A percentile compares a stretch with the other conserved stretches of the same genome.
Evolutionary conservation across 2,329 filamentous ascomycete species (phyloP).

Genomic region (Hymenoscyphus scutula): DNA sequence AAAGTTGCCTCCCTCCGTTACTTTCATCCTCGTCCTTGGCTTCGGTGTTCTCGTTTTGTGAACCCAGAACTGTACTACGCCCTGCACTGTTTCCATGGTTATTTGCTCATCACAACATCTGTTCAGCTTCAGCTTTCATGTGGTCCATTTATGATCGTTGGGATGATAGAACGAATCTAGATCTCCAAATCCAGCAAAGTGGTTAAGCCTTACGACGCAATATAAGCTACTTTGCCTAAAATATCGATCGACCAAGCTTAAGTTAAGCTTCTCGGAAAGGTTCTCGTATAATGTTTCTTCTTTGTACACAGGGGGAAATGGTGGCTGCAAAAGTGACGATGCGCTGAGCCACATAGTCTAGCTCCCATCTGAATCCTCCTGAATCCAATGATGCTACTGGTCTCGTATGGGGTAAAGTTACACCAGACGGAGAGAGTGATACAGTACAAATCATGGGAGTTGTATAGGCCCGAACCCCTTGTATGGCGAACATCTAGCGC

Average conservation of each 20-base stretch:
- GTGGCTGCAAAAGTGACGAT: not conserved
- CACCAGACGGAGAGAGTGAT: not conserved
- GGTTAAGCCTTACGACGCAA: not conserved
- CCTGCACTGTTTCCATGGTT: too few relatives aligned
- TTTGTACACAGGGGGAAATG: not conserved
- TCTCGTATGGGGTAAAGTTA: too few relatives aligned
- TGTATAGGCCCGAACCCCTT: slow-evolving; percentile 1
- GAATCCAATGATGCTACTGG: too few relatives aligned
- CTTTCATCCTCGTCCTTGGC: too few relatives aligned
- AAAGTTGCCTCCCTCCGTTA: too few relatives aligned
- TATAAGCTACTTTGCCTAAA: not conserved
- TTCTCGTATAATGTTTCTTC: not conserved
- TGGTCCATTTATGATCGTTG: not conserved
- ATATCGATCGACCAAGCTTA: not conserved
- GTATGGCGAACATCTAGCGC: not conserved
- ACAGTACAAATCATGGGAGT: not conserved
- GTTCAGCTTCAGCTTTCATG: too few relatives aligned
- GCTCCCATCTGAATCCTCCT: not conserved
- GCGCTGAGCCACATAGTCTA: not conserved
- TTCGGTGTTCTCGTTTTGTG: too few relatives aligned
- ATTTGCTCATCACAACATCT: too few relatives aligned
- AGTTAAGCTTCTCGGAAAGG: not conserved
- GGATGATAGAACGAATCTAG: not conserved
- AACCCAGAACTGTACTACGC: too few relatives aligned
- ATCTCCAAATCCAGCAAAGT: not conserved